phyloP scores from a whole-genome alignment of 2,329 filamentous ascomycete species.

The Rhynchosporium graminicola region DNA sequence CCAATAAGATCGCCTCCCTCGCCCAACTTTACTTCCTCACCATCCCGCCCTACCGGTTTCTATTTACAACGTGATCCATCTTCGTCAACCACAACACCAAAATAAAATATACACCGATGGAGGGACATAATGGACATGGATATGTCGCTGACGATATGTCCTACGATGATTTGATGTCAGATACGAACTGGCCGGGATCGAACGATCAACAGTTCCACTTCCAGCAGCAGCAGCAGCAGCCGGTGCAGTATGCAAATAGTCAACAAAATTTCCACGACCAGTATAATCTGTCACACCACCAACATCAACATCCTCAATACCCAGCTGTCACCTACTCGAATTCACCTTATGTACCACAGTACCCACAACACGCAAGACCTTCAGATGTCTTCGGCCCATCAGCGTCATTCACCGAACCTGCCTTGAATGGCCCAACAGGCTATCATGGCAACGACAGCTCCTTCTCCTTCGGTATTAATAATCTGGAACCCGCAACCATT shows the following conservation, averaged over 20 bases:
- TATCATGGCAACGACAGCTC: constrained; percentile 33
- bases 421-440: constrained; percentile 30
- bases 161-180: constrained; percentile 37
- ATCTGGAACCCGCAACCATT: constrained; percentile 32
- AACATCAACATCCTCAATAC: constrained; percentile 33
- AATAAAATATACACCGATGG: constrained; percentile 28
- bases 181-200: constrained; percentile 31
- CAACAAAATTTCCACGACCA: constrained; percentile 34
- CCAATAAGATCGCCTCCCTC: not conserved
- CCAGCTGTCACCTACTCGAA: constrained; percentile 31
- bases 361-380: constrained; percentile 33
- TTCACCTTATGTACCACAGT: constrained; percentile 36
- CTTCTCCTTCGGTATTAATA: constrained; percentile 33
- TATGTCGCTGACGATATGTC: constrained; percentile 34
- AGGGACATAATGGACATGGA: constrained; percentile 34
- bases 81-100: not conserved
- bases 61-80: not conserved
- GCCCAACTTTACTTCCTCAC: too few relatives aligned
- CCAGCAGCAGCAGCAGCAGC: constrained; percentile 23
- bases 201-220: constrained; percentile 32
- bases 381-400: constrained; percentile 33
- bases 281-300: constrained; percentile 26
- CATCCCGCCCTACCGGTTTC: too few relatives aligned
- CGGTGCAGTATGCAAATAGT: constrained; percentile 28
- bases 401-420: constrained; percentile 32